phyloP scores from a whole-genome alignment of 768 basidiomycete genomes.

The Calvatia gigantea region DNA sequence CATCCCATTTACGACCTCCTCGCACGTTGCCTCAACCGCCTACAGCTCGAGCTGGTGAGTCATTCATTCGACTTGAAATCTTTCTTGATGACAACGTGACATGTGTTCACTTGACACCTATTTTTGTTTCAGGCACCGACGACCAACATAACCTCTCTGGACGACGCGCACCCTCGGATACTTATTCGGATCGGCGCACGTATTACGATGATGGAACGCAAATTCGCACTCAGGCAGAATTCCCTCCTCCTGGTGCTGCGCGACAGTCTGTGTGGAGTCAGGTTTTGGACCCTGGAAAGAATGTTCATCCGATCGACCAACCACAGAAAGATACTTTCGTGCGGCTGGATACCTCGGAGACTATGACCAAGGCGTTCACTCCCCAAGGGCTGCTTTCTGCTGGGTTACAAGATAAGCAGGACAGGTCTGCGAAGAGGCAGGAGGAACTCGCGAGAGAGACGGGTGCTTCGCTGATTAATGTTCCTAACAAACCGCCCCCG shows the following conservation, averaged over 20 bases:
- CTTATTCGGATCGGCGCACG: slow-evolving; percentile 50
- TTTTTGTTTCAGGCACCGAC: slow-evolving; percentile 34
- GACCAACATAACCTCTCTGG: slow-evolving; percentile 44
- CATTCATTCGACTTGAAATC: background rate
- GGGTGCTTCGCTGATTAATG: slow-evolving; percentile 90
- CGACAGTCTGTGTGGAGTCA: slow-evolving; percentile 86
- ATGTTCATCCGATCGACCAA: slow-evolving; percentile 37
- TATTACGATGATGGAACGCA: slow-evolving; percentile 54
- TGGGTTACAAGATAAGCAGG: slow-evolving; percentile 93
- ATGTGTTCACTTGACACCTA: background rate
- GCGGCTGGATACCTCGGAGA: slow-evolving; percentile 69
- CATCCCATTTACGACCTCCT: slow-evolving; percentile 51
- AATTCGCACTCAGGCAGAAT: slow-evolving; percentile 53
- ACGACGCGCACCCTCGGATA: slow-evolving; percentile 46
- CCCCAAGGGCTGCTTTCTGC: slow-evolving; percentile 94
- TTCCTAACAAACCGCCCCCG: slow-evolving; percentile 92
- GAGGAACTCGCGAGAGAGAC: slow-evolving; percentile 91
- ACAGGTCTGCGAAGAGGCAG: slow-evolving; percentile 92
- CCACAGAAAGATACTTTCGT: slow-evolving; percentile 55
- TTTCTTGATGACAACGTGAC: background rate
- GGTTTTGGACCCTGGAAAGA: slow-evolving; percentile 61
- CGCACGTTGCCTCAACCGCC: slow-evolving; percentile 69
- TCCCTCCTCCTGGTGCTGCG: slow-evolving; percentile 47
- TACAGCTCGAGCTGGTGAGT: slow-evolving; percentile 42
- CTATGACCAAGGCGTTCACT: slow-evolving; percentile 90